Base-by-base conservation (phyloP, 306 rosid species). In the Styphnolobium japonicum region DNA sequence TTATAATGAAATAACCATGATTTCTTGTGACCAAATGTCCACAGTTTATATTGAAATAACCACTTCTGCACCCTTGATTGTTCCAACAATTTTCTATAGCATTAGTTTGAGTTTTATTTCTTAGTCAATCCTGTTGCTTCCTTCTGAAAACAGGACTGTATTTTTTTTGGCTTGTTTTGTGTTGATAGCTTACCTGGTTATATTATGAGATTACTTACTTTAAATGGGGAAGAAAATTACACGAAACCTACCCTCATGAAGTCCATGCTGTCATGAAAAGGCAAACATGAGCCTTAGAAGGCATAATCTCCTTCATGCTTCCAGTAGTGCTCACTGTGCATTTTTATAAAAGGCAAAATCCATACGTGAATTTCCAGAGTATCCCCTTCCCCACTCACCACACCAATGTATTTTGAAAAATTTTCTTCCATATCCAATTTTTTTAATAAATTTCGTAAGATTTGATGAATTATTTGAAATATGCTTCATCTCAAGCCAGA, bases 401-500 rank as follows among this genome's bases (percentile, higher is more conserved):
- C 42, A 31, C 71, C 56, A 52, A 29, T 11, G 29, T 60, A 48
- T 18, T 12, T 64, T 36, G 10, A 77, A 67, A 66, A 19, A 43
- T 74, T n/a, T 42, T 60, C 31, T 37, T 14, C 25, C 78, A 46
- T 71, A 72, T 81, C 31, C 29, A 72, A 81, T n/a, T 14, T 49
- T 45, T 40, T 33, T 77, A 27, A 4, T 27, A 56, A 55, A 23
- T 56, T 72, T 46, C 39, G 12, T 27, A 10, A 27, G 73, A 42
- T 14, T 2, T 71, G 77, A 66, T 81, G 56, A 57, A 81, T 34
- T 74, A 57, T 53, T 48, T 61, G 34, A 78, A 73, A 40, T 19
- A 36, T 68, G 75, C 80, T 60, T 80, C 75, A 58, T 79, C 64
- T 73, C 48, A 77, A 33, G 65, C 75, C 29, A 16, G 46, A 75